Conservation (phyloP, 495 filamentous ascomycete species). For the Aspergillus ellipticus region DNA sequence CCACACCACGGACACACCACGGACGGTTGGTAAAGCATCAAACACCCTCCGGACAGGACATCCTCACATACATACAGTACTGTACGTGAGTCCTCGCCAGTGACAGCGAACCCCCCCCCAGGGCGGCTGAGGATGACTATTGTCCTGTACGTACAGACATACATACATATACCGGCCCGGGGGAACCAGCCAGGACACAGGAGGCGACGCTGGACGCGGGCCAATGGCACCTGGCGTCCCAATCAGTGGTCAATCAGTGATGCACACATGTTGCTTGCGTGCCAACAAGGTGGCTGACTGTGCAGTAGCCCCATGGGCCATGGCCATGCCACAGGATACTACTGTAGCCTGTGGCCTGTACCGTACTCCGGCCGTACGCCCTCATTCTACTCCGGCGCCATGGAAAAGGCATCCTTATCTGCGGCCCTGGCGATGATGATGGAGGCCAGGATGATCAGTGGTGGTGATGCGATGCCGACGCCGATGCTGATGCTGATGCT, state of each 20-base stretch:
- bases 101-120: neutral
- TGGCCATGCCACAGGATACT: neutral
- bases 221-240: slow-evolving; percentile 12
- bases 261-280: slow-evolving; percentile 23
- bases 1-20: too few species aligned
- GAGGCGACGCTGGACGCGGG: neutral
- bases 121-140: too few species aligned
- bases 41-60: too few species aligned
- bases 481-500: too few species aligned
- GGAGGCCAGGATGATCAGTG: neutral
- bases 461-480: neutral
- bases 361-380: neutral
- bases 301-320: slow-evolving; percentile 20
- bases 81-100: neutral
- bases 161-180: neutral
- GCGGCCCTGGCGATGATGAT: too few species aligned
- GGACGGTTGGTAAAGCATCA: too few species aligned
- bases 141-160: slow-evolving; percentile 5
- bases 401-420: neutral
- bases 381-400: too few species aligned
- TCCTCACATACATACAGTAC: too few species aligned
- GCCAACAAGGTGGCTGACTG: slow-evolving; percentile 23
- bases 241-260: slow-evolving; percentile 17
- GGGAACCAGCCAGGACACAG: neutral
- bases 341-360: slow-evolving; percentile 1